phyloP scores from a whole-genome alignment of 2,329 filamentous ascomycete genomes.

The Huntiella decipiens region DNA sequence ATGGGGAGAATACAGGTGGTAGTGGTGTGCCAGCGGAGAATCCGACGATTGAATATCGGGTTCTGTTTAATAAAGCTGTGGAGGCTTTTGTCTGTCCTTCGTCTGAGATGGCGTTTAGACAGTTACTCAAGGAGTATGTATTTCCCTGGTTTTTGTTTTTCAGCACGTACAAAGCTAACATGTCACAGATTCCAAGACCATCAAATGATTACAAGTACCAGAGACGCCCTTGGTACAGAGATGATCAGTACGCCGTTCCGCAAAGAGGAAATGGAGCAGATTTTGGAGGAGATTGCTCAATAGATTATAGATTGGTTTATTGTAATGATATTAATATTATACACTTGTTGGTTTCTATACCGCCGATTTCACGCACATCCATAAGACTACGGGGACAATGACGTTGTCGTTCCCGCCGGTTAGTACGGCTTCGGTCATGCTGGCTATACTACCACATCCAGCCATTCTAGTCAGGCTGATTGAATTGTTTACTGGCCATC shows the following conservation, averaged over 20 bases:
- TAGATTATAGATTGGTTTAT: background rate
- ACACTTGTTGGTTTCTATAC: slow-evolving; percentile 23
- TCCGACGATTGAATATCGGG: slow-evolving; percentile 69
- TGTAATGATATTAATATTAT: too few relatives aligned
- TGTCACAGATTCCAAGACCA: slow-evolving; percentile 71
- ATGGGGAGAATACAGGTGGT: slow-evolving; percentile 19
- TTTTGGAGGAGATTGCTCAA: slow-evolving; percentile 49
- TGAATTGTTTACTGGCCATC: slow-evolving; percentile 50
- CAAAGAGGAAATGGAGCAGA: slow-evolving; percentile 72
- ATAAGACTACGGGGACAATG: slow-evolving; percentile 79
- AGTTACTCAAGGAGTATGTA: slow-evolving; percentile 70
- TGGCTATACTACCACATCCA: slow-evolving; percentile 60
- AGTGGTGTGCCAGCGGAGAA: slow-evolving; percentile 16
- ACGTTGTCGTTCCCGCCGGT: slow-evolving; percentile 98
- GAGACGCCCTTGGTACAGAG: slow-evolving; percentile 72
- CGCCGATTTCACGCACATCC: slow-evolving; percentile 74
- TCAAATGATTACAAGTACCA: slow-evolving; percentile 82
- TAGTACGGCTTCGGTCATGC: slow-evolving; percentile 82
- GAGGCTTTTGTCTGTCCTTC: slow-evolving; percentile 86
- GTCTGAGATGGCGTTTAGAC: slow-evolving; percentile 88
- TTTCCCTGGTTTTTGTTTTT: background rate
- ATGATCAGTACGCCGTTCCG: slow-evolving; percentile 69
- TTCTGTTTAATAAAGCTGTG: slow-evolving; percentile 84
- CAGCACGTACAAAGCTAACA: slow-evolving; percentile 15
- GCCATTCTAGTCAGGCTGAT: background rate